Percentiles rank a stretch among this genome's conserved stretches.
Conservation (phyloP, 495 filamentous ascomycete species). For the Clavariopsis aquatica region DNA sequence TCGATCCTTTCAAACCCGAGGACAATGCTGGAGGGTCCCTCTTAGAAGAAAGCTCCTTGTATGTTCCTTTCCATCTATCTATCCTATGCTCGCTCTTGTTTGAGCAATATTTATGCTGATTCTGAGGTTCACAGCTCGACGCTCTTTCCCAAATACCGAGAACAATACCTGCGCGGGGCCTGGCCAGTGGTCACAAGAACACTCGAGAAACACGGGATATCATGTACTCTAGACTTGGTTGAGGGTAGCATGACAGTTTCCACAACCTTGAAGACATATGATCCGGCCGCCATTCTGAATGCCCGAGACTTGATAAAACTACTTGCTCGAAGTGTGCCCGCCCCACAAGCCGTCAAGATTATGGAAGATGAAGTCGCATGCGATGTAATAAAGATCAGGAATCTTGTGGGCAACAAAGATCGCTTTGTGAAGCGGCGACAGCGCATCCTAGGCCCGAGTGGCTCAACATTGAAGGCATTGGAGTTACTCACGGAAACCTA, state of each 20-base stretch:
- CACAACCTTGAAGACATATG: slow-evolving; percentile 91
- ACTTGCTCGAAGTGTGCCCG: slow-evolving; percentile 86
- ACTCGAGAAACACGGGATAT: slow-evolving; percentile 79
- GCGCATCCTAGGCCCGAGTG: slow-evolving; percentile 81
- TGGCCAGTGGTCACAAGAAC: slow-evolving; percentile 83
- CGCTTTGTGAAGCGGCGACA: slow-evolving; percentile 96
- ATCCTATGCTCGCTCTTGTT: too few relatives aligned
- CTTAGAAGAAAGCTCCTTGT: slow-evolving; percentile 85
- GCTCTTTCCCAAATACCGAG: slow-evolving; percentile 95
- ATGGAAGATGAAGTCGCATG: slow-evolving; percentile 85
- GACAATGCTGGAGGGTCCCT: slow-evolving; percentile 87
- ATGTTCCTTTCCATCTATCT: too few relatives aligned
- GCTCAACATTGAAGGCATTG: slow-evolving; percentile 86
- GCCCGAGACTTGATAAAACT: slow-evolving; percentile 93
- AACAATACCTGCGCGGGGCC: slow-evolving; percentile 86
- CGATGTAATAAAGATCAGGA: slow-evolving; percentile 93
- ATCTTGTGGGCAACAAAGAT: slow-evolving; percentile 89
- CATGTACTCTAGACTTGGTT: slow-evolving; percentile 87
- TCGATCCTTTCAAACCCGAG: slow-evolving; percentile 78
- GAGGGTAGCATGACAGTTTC: slow-evolving; percentile 96
- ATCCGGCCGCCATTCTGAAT: slow-evolving; percentile 92
- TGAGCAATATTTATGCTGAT: too few relatives aligned
- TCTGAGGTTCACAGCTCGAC: slow-evolving; percentile 50
- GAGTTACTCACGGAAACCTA: slow-evolving; percentile 94
- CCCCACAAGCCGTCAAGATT: slow-evolving; percentile 89